Evolutionary conservation across 2,329 filamentous ascomycete genomes (phyloP), one percentile per base, ranked within the genome.

Genomic region (Cadophora sp.): DNA sequence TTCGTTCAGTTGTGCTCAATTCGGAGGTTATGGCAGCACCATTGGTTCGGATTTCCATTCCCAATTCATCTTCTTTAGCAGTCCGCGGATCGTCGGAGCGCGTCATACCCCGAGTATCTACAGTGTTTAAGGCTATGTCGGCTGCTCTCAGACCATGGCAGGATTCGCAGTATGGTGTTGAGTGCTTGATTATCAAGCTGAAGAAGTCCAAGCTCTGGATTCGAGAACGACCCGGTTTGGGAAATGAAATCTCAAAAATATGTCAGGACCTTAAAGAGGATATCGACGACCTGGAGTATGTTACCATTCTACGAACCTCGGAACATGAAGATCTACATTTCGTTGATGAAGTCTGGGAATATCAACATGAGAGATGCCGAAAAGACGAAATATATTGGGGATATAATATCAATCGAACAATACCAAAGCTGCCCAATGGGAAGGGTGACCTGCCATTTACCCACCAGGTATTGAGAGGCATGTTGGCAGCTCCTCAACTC

Each of bases 361-460:
- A 51, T 30, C 48, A 51, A 27, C 2, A 18, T 16, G 48, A 27
- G 16, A 51, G 22, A 16, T 51, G 48, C 22, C 22, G 48, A 27
- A 51, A 27, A 27, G 48, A 51, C 22, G 48, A 22, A 24, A 51
- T 51, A 27, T 51, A 51, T 27, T 51, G 48, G 48, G 48, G 22
- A 8, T 51, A 51, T 51, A 9, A 51, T 30, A 22, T 51, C 22
- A 27, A 18, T 8, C 20, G 22, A 16, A 16, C 7, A 20, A 51
- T 51, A 22, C 13, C 22, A 24, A 50, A 51, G 24, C 22, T 51
- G 14, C 11, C 20, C 8, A 30, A 27, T 16, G 48, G 22, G 20
- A 24, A 51, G 11, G 48, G 16, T 20, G 48, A 51, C 16, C 48
- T 51, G 13, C 48, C 24, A 4, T 51, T 27, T 27, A 27, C 22